These are phyloP conservation scores for Hysterium pulicare DNA, from an alignment of 2,329 filamentous ascomycete species.

Conservation along the genomic window DNA sequence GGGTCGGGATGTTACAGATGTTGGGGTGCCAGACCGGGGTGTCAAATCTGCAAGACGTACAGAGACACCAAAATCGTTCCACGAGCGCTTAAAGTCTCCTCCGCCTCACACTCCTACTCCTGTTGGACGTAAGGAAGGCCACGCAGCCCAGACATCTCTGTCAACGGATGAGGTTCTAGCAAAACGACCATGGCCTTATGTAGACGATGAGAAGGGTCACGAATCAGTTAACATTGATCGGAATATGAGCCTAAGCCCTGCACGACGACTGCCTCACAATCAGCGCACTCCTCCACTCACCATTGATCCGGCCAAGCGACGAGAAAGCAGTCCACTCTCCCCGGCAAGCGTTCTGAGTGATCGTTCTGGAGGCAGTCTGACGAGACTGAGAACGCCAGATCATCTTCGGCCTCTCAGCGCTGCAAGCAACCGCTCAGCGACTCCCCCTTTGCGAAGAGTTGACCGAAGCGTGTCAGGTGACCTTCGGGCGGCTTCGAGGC, in stretches of 20 bases:
- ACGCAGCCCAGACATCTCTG: slow-evolving; percentile 12
- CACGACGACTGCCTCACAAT: slow-evolving; percentile 30
- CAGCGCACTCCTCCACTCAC: slow-evolving; percentile 30
- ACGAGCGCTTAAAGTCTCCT: slow-evolving; percentile 32
- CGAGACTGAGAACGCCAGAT: slow-evolving; percentile 40
- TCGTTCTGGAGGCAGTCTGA: slow-evolving; percentile 40
- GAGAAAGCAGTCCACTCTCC: slow-evolving; percentile 32
- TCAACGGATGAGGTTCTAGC: slow-evolving; percentile 33
- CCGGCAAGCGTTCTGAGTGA: slow-evolving; percentile 42
- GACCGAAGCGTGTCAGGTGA: slow-evolving; percentile 70
- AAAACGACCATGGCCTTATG: slow-evolving; percentile 38
- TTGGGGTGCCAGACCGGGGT: slow-evolving; percentile 41
- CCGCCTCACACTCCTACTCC: slow-evolving; percentile 24
- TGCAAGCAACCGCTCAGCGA: slow-evolving; percentile 55
- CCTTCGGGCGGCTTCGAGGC: slow-evolving; percentile 66
- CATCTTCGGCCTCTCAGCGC: slow-evolving; percentile 61
- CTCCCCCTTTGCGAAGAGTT: slow-evolving; percentile 68
- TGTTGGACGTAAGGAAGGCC: neutral
- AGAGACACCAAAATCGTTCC: slow-evolving; percentile 29
- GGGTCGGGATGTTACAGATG: slow-evolving; percentile 40
- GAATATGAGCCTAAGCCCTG: slow-evolving; percentile 34
- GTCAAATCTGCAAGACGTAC: slow-evolving; percentile 40
- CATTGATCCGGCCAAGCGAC: slow-evolving; percentile 34
- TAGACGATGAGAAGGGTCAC: slow-evolving; percentile 42
- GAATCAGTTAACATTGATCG: slow-evolving; percentile 44